Conservation (phyloP, 345 rosid genomes). For the Abelmoschus esculentus region DNA sequence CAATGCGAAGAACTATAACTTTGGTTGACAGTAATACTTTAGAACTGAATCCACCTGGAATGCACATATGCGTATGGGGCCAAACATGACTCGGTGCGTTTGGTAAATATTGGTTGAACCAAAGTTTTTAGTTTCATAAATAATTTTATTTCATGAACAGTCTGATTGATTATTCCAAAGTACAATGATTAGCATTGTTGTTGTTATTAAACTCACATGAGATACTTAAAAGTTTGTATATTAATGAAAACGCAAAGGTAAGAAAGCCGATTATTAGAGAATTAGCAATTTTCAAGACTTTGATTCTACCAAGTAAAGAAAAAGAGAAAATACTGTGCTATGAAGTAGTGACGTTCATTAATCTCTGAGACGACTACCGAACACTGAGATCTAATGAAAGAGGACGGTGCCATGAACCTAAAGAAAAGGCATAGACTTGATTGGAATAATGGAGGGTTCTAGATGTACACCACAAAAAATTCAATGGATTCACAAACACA, state of each 20-base stretch:
- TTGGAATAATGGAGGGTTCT: background rate
- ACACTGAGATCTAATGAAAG: background rate
- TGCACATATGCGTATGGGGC: conserved; percentile 3
- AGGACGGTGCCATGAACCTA: background rate
- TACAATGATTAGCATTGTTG: too few species aligned
- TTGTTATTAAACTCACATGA: too few species aligned
- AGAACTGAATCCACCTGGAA: conserved; percentile 1
- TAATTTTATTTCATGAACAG: background rate
- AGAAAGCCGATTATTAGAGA: background rate
- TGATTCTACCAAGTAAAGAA: background rate
- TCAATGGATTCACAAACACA: too few species aligned
- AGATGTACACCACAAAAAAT: background rate
- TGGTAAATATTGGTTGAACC: background rate
- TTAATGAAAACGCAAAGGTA: background rate
- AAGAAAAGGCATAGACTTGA: background rate
- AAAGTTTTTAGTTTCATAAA: background rate
- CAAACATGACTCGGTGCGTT: background rate
- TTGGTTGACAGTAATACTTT: background rate
- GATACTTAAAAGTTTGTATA: background rate
- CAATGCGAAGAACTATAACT: background rate
- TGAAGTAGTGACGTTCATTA: background rate
- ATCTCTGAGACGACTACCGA: background rate
- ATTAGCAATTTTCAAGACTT: background rate
- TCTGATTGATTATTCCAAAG: too few species aligned
- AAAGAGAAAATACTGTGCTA: too few species aligned